Base-by-base conservation (phyloP, 495 filamentous ascomycete species). In the Xylaria sp. region DNA sequence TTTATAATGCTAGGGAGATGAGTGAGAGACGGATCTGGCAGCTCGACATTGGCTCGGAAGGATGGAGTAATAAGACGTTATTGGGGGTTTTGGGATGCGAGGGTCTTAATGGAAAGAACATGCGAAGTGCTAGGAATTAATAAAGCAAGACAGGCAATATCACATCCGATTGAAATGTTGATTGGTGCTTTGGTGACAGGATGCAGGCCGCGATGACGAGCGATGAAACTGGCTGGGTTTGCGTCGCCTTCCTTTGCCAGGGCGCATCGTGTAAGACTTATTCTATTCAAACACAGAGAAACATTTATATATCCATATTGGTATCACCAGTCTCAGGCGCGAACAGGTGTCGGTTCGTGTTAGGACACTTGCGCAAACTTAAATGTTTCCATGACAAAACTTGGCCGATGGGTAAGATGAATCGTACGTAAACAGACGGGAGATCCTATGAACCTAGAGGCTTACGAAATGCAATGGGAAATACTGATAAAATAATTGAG, bases 211-310 rank as follows among this genome's bases (percentile, higher is more conserved):
- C 29, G 31, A 37, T 15, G 9, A 46, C 8, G 5, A 21, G 9
- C 3, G 14, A 55, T 55, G 26, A 43, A n/a, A 52, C 17, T 46
- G 17, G 19, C 11, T 66, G 44, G 62, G 4, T 46, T 3, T 52
- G 44, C 9, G 31, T 52, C 62, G 44, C 40, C 9, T 41, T 63
- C n/a, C 37, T n/a, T 31, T 46, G 11, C 24, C 15, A 26, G 19
- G 24, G 21, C 12, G 61, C n/a, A 52, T 53, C 44, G 9, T 52
- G 62, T 65, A 65, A 65, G 33, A 52, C 43, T 35, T 66, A 5
- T 24, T 40, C 35, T 29, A 29, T 48, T 33, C 37, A 41, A 24
- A 48, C 24, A 26, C 24, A 33, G n/a, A 8, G 35, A 46, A 40
- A 50, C 61, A 64, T 5, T 21, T 44, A 26, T 15, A 43, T 41